Percentiles rank a stretch among this genome's conserved stretches.
Evolutionary conservation across 257 asterid genomes (phyloP).

Genomic region (Ocimum tenuiflorum): DNA sequence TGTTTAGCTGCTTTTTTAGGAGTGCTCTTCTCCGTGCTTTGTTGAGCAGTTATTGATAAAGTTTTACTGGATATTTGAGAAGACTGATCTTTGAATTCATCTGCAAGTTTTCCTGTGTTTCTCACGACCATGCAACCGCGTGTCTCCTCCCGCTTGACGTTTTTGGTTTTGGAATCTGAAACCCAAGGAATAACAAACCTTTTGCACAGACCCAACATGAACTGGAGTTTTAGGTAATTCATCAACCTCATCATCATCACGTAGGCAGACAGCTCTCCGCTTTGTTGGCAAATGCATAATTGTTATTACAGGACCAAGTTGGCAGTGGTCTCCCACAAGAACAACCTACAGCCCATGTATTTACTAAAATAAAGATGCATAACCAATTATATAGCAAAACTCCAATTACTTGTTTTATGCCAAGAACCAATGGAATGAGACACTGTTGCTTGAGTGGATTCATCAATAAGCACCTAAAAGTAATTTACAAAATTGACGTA

Average conservation of each 20-base stretch:
- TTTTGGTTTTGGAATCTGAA: constrained; percentile 38
- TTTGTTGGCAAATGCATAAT: constrained; percentile 36
- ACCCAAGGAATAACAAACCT: constrained; percentile 32
- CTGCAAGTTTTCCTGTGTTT: constrained; percentile 33
- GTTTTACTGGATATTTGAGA: constrained; percentile 31
- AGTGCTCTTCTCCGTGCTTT: constrained; percentile 38
- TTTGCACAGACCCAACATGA: constrained; percentile 63
- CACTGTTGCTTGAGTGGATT: constrained; percentile 97
- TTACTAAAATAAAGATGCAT: constrained; percentile 1
- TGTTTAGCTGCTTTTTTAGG: constrained; percentile 30
- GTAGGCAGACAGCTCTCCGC: constrained; percentile 89
- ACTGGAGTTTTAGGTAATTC: constrained; percentile 91
- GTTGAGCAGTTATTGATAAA: constrained; percentile 34
- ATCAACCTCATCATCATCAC: constrained; percentile 54
- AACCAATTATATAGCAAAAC: neutral
- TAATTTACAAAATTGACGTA: neutral
- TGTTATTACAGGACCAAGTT: constrained; percentile 56
- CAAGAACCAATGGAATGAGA: constrained; percentile 95
- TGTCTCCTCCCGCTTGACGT: constrained; percentile 27
- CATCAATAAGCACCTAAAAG: constrained; percentile 89
- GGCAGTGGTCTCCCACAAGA: constrained; percentile 99
- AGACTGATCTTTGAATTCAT: constrained; percentile 41
- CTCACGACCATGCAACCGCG: constrained; percentile 23
- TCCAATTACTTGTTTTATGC: constrained; percentile 74
- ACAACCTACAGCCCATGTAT: constrained; percentile 46